These are phyloP conservation scores for Ochromonas danica DNA, from an alignment of 108 stramenopile species.

Conservation along the genomic window DNA sequence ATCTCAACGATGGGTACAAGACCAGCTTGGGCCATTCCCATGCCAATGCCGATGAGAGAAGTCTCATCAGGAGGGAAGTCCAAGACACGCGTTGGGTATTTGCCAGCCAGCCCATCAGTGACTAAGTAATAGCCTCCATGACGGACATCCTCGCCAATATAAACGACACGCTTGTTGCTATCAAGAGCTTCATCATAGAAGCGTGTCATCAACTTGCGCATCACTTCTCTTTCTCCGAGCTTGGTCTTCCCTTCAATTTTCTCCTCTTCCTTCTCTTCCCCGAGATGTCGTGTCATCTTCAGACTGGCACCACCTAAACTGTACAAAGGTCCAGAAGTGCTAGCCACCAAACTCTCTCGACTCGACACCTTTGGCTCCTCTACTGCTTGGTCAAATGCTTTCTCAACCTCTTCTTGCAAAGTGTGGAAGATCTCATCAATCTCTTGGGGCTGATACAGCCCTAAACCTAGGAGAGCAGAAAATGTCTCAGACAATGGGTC, in stretches of 20 bases:
- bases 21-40: slow-evolving; percentile 73
- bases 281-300: slow-evolving; percentile 26
- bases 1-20: slow-evolving; percentile 76
- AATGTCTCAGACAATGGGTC: slow-evolving; percentile 59
- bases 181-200: slow-evolving; percentile 63
- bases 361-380: slow-evolving; percentile 68
- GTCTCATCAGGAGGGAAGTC: slow-evolving; percentile 87
- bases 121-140: slow-evolving; percentile 84
- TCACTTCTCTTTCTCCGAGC: slow-evolving; percentile 59
- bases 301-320: background rate
- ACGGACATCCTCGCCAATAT: slow-evolving; percentile 77
- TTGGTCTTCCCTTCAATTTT: too few species aligned
- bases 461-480: slow-evolving; percentile 59
- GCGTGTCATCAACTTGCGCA: slow-evolving; percentile 78
- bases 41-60: slow-evolving; percentile 69
- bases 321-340: slow-evolving; percentile 60
- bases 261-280: too few species aligned
- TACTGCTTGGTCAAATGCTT: slow-evolving; percentile 62
- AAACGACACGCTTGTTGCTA: slow-evolving; percentile 60
- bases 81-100: slow-evolving; percentile 63
- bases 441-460: slow-evolving; percentile 31
- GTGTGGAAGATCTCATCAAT: background rate
- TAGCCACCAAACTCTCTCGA: slow-evolving; percentile 63
- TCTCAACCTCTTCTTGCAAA: background rate
- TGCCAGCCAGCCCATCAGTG: slow-evolving; percentile 66